These are phyloP conservation scores for Diplodia seriata DNA, from an alignment of 2,329 filamentous ascomycete species.

Conservation along the genomic window DNA sequence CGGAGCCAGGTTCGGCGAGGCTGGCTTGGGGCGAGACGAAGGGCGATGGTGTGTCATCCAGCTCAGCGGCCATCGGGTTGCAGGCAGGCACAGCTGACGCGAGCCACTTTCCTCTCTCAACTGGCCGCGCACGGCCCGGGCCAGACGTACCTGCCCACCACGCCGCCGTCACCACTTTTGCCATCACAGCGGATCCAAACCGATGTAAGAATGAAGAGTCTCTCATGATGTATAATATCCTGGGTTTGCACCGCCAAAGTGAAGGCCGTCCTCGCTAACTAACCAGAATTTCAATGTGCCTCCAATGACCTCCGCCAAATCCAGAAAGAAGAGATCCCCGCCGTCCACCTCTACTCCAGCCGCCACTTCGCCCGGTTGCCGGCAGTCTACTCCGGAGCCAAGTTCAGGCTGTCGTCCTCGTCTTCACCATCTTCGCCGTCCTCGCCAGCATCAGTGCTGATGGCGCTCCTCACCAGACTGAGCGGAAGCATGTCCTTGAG, in stretches of 20 bases:
- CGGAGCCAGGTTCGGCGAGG: slow-evolving; percentile 10
- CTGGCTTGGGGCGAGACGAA: not conserved
- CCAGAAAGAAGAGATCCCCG: too few relatives aligned
- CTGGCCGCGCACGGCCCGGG: not conserved
- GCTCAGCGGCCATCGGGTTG: not conserved
- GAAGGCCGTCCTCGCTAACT: too few relatives aligned
- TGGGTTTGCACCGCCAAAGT: too few relatives aligned
- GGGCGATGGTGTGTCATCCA: slow-evolving; percentile 12
- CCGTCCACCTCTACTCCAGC: too few relatives aligned
- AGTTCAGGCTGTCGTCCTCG: too few relatives aligned
- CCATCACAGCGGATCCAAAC: not conserved
- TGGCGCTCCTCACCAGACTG: not conserved
- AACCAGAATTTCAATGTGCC: too few relatives aligned
- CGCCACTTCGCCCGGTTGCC: too few relatives aligned
- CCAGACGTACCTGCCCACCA: not conserved
- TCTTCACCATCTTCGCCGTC: too few relatives aligned
- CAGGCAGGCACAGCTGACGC: slow-evolving; percentile 8
- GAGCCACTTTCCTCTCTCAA: not conserved
- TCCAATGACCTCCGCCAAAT: too few relatives aligned
- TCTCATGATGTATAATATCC: too few relatives aligned
- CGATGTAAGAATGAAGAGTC: not conserved
- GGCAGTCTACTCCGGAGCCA: too few relatives aligned
- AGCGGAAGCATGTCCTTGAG: not conserved
- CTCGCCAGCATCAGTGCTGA: too few relatives aligned
- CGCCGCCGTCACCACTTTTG: not conserved